Base-by-base conservation (phyloP, 257 asterid genomes). In the Solanum raphanifolium region DNA sequence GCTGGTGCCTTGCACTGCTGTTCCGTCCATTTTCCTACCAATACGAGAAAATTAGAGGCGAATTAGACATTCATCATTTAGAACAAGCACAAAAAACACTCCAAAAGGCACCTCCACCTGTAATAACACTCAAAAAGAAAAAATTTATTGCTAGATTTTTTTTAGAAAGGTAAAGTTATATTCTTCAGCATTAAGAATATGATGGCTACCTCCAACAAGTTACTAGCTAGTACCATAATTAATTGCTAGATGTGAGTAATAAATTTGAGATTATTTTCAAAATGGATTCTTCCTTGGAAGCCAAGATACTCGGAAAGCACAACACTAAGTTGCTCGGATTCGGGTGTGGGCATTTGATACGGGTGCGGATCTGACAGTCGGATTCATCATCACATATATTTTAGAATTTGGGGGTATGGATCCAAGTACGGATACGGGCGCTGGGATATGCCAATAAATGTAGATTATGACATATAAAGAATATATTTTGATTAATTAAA, bases 21-120 rank as follows among this genome's bases (percentile, higher is more conserved):
- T 87, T 74, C 95, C 95, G 83, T 96, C 99, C 99, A 96, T 96
- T 73, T 76, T 91, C 92, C 96, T 94, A 83, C 48, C 88, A 16
- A 35, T 7, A 87, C 36, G 82, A 73, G 16, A 81, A 81, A 46
- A 46, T 81, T 27, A 43, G 27, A 81, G 29, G 41, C 20, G 7
- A 81, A 46, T 81, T 31, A 29, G 85, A 46, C 60, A 43, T 79
- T 27, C 65, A 79, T 79, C n/a, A 79, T 2, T 31, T 23, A 31
- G 69, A 81, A 81, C 6, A 25, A 18, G 29, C 85, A 81, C 39
- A 46, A 12, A 81, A 41, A 81, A 43, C 36, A 78, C 38, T 16
- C 41, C 29, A 79, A 78, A 46, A 29, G 41, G 85, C 3, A 48
- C 41, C 85, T 81, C 65, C 13, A 1, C 85, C 69, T 16, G 29